Evolutionary conservation across 2,329 filamentous ascomycete genomes (phyloP).

Genomic region (Monosporascus sp.): DNA sequence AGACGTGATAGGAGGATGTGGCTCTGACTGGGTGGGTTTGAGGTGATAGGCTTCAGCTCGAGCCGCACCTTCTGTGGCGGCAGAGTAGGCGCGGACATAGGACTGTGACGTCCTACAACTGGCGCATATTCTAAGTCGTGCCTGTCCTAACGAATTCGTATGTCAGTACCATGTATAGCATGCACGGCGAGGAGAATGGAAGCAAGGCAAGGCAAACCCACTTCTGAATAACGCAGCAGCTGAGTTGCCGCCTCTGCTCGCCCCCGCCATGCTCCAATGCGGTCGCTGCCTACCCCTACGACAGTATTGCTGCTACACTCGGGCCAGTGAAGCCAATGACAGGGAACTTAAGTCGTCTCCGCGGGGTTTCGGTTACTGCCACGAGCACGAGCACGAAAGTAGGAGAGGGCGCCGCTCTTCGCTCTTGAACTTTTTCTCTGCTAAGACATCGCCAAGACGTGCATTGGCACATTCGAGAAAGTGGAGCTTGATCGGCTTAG

Average conservation of each 20-base stretch:
- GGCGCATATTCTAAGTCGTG: conserved; percentile 32
- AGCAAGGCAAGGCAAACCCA: conserved; percentile 28
- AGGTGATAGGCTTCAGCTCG: conserved; percentile 30
- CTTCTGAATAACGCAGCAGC: conserved; percentile 45
- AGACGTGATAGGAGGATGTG: conserved; percentile 24
- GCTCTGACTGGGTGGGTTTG: conserved; percentile 27
- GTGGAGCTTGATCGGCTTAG: no score
- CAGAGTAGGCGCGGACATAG: conserved; percentile 30
- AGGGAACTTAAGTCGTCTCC: background rate
- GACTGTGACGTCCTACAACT: conserved; percentile 21
- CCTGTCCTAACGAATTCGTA: conserved; percentile 24
- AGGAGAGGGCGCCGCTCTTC: background rate
- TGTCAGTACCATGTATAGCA: conserved; percentile 14
- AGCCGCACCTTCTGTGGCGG: conserved; percentile 27
- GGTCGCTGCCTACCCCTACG: conserved; percentile 10
- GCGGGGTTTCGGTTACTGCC: background rate
- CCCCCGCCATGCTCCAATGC: conserved; percentile 42
- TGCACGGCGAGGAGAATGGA: background rate
- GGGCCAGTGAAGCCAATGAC: background rate
- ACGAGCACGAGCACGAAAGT: background rate
- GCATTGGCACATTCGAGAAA: background rate
- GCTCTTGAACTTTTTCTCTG: background rate
- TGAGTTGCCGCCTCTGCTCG: conserved; percentile 51
- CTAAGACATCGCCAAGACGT: background rate
- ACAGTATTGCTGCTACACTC: background rate